phyloP scores from a whole-genome alignment of 768 basidiomycete genomes.

The Postia placenta region DNA sequence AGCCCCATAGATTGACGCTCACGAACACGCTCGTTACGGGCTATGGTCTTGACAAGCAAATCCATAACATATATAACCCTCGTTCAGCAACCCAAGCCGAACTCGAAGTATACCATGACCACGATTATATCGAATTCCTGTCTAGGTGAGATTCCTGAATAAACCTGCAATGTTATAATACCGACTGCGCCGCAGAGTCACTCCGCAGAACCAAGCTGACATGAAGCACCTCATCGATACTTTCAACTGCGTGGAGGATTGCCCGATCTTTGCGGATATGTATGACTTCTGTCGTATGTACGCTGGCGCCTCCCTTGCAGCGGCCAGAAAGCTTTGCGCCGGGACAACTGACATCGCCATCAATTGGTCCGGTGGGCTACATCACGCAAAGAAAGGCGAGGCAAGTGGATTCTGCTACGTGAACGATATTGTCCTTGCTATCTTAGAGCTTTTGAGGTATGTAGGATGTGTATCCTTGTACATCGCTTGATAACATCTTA shows the following conservation, averaged over 20 bases:
- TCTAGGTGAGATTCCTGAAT: constrained; percentile 49
- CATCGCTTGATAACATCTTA: not conserved
- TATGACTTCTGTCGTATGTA: constrained; percentile 95
- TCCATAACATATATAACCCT: constrained; percentile 88
- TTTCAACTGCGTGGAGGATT: constrained; percentile 96
- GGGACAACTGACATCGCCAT: constrained; percentile 94
- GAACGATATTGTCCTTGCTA: constrained; percentile 93
- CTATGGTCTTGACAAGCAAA: constrained; percentile 92
- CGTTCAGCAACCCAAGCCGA: constrained; percentile 85
- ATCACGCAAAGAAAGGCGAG: constrained; percentile 97
- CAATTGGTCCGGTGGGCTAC: constrained; percentile 98
- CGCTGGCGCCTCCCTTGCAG: constrained; percentile 86
- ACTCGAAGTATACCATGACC: constrained; percentile 87
- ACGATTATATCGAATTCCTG: constrained; percentile 95
- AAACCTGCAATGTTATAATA: constrained; percentile 2
- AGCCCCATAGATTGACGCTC: constrained; percentile 91
- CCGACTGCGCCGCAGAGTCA: constrained; percentile 49
- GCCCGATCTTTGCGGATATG: constrained; percentile 92
- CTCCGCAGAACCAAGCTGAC: constrained; percentile 62
- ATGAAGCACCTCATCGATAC: constrained; percentile 76
- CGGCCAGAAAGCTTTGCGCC: constrained; percentile 79
- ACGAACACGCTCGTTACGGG: constrained; percentile 95
- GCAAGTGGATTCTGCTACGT: constrained; percentile 99
- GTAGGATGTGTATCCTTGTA: not conserved
- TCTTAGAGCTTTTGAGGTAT: constrained; percentile 73